Evolutionary conservation across 2,329 filamentous ascomycete genomes (phyloP), one percentile per base, ranked within the genome.

Genomic region (Fusarium camptoceras): DNA sequence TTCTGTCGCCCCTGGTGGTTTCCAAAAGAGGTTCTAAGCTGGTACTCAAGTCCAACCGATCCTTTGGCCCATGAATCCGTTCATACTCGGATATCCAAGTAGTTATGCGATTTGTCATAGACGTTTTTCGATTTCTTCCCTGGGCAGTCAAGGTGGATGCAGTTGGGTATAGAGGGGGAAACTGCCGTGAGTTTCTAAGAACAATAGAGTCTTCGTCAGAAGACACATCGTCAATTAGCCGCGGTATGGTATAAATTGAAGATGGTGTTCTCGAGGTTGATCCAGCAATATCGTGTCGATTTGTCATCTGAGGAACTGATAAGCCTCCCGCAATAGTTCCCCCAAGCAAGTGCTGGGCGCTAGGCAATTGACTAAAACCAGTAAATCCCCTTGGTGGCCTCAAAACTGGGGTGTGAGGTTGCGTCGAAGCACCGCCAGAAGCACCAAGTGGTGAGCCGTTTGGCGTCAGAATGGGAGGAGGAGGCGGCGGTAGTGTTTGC

Each of bases 31-130:
- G 44, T 18, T 58, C 57, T 3, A 47, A 39, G 20, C 59, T 64
- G 10, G 51, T 41, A 24, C 66, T 64, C 28, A 58, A 51, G n/a
- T 54, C 56, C 2, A 64, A 57, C 27, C 55, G 55, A 51, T 68
- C 73, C 27, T 59, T 68, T n/a, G 76, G 70, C 20, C 69, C 74
- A 34, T 68, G 72, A 10, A 72, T 71, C 28, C 69, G 74, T 62
- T 80, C 77, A 46, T 78, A 77, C 48, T 73, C 71, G 27, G 78
- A 75, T 30, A 81, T 77, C 75, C 77, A 79, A 22, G 76, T 61
- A n/a, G 76, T 74, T 55, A 81, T 81, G 4, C 75, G 74, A 50
- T 75, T 77, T 39, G 77, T 78, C 34, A 75, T 75, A 18, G 75
- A 72, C 15, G 75, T 71, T 55, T 77, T 76, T 42, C 69, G 74